Evolutionary conservation across 2,329 filamentous ascomycete genomes (phyloP), one percentile per base, ranked within the genome.

Genomic region (Calcarisporium arbuscula): DNA sequence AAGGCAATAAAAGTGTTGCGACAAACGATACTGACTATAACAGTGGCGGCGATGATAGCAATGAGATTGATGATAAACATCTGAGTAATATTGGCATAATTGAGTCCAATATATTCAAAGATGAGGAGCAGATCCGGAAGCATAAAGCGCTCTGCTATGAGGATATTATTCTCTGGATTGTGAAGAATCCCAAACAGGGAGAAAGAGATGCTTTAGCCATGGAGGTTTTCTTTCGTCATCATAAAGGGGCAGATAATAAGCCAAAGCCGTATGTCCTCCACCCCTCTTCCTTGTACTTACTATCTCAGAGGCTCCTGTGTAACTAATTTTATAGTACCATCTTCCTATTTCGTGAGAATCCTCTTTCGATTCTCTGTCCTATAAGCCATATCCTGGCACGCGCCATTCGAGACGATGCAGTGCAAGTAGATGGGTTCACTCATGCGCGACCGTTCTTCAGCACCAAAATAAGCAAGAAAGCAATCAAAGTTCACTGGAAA

Each of bases 181-280:
- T 39, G n/a, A 21, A 31, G 25, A 29, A 39, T 31, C 28, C 23
- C 8, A 39, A 39, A 14, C 23, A 30, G 17, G 36, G 18, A 25
- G 36, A 20, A 15, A 23, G 32, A 29, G 36, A 39, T 21, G 32
- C 35, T n/a, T 29, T 39, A 10, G 36, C 32, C 9, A 39, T 39
- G 23, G 36, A 39, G 32, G 36, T 39, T n/a, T 19, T 39, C 28
- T 39, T 39, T 19, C 23, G 19, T 8, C 18, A 39, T 19, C 22
- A 39, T 29, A 39, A 39, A 39, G 36, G 36, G n/a, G 28, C 28
- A 21, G 36, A 39, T 16, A 39, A 21, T 4, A 39, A 39, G 29
- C 36, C 32, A 14, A 39, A 39, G 23, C 36, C 28, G 28, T 39
- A 31, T 14, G n/a, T n/a, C n/a, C n/a, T n/a, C n/a, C n/a, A n/a